Base-by-base conservation (phyloP, 192 early-diverging fungal species). In the Rhizoclosmatium sp. region DNA sequence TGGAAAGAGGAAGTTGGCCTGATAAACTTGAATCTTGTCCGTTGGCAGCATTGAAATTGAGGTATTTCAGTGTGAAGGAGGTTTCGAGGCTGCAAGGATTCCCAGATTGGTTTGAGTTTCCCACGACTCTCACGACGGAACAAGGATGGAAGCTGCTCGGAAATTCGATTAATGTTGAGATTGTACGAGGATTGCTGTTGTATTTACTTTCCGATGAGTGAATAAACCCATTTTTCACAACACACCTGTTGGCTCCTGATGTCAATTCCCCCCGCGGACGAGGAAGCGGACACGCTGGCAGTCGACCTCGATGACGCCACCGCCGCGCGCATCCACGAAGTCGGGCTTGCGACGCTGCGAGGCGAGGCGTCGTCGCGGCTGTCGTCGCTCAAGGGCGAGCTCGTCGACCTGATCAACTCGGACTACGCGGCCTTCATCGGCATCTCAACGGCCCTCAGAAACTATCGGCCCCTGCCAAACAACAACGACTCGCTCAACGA, bases 381-480 rank as follows among this genome's bases (percentile, higher is more conserved):
- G 65, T 84, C 78, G 51, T 81, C 86, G 49, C 83, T 93, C 23
- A 95, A 94, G 80, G 86, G 80, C 21, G 93, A 93, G 58, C 87
- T 95, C 12, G 87, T 94, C 47, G 94, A 94, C 56, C 84, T 94
- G 45, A 93, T 94, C 78, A 94, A 94, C 74, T 82, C 81, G 40
- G 94, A 94, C 78, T 95, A 93, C 83, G 89, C 91, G 9, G 92
- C 94, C 65, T 95, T 95, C 78, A 93, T 95, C 44, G 89, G 92
- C 68, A 82, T 95, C 3, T 93, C 92, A 1, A 94, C 93, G 12
- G 92, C 92, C 66, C 87, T 95, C 59, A 92, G 49, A 23, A 45
- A 19, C 16, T 76, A 76, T 48, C 5, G 12, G 3, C 75, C 75
- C 91, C 31, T 93, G 92, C 2, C 91, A 91, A 1, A 93, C 93